A percentile compares a stretch with the other conserved stretches of the same genome.
Evolutionary conservation across 78 protist genomes (phyloP).

Genomic region (Protostelium mycophagum): DNA sequence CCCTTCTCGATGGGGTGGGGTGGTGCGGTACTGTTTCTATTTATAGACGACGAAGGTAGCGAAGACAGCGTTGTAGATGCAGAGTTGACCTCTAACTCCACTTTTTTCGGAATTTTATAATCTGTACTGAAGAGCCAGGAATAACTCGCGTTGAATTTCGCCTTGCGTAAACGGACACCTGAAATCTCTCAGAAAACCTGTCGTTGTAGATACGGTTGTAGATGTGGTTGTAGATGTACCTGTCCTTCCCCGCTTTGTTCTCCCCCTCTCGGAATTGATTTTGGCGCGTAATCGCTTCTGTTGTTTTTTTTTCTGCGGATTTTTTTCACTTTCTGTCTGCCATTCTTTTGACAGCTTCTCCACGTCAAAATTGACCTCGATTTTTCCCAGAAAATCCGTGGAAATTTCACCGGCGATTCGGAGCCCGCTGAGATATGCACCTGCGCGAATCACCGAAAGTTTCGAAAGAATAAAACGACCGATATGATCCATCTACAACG

Average conservation of each 20-base stretch:
- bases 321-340: neutral
- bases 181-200: no score
- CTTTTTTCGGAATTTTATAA: neutral
- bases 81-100: neutral
- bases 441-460: no score
- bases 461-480: neutral
- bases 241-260: neutral
- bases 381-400: neutral
- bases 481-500: constrained; percentile 2
- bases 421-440: neutral
- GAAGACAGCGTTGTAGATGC: neutral
- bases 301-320: neutral
- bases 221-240: no score
- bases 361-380: neutral
- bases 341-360: neutral
- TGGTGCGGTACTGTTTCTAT: neutral
- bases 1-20: neutral
- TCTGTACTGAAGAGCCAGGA: neutral
- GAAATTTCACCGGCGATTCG: neutral
- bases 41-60: neutral
- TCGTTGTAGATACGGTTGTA: no score
- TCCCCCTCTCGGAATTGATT: neutral
- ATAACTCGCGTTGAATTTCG: neutral
- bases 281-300: neutral
- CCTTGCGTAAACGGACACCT: neutral